Percentiles rank a stretch among this genome's conserved stretches.
Conservation (phyloP, 1,284 basidiomycete genomes). For the Tylopilus sp. region DNA sequence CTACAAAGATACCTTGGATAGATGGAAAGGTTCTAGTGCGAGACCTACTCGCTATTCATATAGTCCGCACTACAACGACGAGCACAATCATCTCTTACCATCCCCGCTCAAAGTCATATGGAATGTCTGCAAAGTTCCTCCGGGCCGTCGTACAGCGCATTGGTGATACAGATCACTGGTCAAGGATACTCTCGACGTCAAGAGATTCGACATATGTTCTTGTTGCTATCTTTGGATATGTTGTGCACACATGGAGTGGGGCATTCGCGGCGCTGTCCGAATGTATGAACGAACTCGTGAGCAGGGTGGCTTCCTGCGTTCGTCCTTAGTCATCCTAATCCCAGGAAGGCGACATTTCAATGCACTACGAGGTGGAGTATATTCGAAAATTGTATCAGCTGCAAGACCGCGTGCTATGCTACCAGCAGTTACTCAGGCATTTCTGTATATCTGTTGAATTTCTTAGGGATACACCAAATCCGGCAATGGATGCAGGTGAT, state of each 20-base stretch:
- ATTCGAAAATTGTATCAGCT: neutral
- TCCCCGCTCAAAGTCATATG: neutral
- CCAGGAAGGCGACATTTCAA: neutral
- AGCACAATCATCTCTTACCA: neutral
- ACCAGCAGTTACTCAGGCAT: neutral
- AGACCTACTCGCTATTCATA: neutral
- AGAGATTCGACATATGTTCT: neutral
- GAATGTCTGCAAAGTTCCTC: neutral
- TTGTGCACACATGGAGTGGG: neutral
- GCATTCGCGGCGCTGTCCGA: neutral
- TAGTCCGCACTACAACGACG: neutral
- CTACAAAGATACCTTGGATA: neutral
- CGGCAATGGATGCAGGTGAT: neutral
- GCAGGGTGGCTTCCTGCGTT: neutral
- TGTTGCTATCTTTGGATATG: neutral
- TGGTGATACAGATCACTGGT: neutral
- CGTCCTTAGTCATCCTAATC: neutral
- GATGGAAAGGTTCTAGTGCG: neutral
- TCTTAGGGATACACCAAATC: neutral
- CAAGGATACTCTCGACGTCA: neutral
- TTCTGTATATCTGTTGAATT: neutral
- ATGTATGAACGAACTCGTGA: neutral
- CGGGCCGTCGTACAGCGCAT: neutral
- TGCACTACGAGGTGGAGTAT: neutral
- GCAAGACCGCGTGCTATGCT: neutral